phyloP scores from a whole-genome alignment of 768 basidiomycete genomes.

The Rhizopogon salebrosus region DNA sequence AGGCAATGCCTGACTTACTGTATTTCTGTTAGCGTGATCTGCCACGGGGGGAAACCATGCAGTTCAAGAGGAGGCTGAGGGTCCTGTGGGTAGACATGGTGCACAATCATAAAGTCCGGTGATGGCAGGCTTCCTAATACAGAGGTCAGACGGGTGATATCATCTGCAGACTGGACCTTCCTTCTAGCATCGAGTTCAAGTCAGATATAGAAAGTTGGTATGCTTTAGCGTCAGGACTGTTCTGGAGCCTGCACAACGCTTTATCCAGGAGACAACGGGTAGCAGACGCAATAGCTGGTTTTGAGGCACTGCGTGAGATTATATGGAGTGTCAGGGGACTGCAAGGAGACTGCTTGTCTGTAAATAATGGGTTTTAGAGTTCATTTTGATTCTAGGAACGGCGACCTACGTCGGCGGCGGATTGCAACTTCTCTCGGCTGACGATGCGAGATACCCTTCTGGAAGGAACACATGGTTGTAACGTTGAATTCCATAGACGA shows the following conservation, averaged over 20 bases:
- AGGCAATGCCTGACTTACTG: constrained; percentile 42
- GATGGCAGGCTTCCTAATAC: constrained; percentile 44
- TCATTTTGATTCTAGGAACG: background rate
- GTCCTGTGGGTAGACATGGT: constrained; percentile 40
- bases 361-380: background rate
- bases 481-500: constrained; percentile 10
- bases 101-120: constrained; percentile 76
- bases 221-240: background rate
- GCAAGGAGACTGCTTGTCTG: constrained; percentile 7
- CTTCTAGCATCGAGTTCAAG: constrained; percentile 52
- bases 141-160: constrained; percentile 1
- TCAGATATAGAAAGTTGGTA: constrained; percentile 39
- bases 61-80: constrained; percentile 52
- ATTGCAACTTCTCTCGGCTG: constrained; percentile 22
- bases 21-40: constrained; percentile 76
- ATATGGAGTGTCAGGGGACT: constrained; percentile 46
- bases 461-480: constrained; percentile 12
- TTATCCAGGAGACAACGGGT: constrained; percentile 41
- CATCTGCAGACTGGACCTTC: constrained; percentile 29
- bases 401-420: constrained; percentile 19
- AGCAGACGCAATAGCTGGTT: constrained; percentile 56
- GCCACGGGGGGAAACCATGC: constrained; percentile 81
- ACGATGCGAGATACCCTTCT: constrained; percentile 7
- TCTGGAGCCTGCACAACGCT: constrained; percentile 4
- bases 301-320: constrained; percentile 55